Conservation (phyloP, 768 basidiomycete genomes). For the Hysterangium stoloniferum region DNA sequence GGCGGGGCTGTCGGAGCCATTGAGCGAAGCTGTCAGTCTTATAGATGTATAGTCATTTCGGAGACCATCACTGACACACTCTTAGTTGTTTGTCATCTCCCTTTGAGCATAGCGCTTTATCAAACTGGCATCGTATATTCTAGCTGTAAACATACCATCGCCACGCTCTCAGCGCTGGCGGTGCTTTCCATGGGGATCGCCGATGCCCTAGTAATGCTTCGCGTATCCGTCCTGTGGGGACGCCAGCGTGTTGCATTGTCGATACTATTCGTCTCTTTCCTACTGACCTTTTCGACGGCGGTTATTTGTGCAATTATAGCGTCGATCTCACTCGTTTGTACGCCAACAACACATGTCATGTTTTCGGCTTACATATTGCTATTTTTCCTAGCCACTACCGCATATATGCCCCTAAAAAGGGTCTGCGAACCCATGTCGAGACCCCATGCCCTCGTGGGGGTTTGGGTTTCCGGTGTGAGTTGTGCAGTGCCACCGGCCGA, state of each 20-base stretch:
- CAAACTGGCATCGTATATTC: too few relatives aligned
- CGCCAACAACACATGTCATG: background rate
- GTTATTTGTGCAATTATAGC: background rate
- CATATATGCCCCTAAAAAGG: background rate
- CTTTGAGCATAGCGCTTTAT: too few relatives aligned
- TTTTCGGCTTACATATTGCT: background rate
- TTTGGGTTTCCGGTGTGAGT: constrained; percentile 9
- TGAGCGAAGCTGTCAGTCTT: background rate
- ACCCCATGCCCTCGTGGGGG: background rate
- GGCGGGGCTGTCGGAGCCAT: background rate
- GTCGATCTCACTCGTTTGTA: background rate
- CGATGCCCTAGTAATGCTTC: constrained; percentile 8
- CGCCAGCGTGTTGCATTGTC: constrained; percentile 5
- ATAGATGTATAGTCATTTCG: background rate
- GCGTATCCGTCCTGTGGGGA: constrained; percentile 10
- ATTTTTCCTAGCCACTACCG: background rate
- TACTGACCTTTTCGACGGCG: background rate
- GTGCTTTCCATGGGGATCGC: constrained; percentile 5
- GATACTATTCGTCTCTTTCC: background rate
- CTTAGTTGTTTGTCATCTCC: background rate
- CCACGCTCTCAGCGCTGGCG: background rate
- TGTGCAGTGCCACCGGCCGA: background rate
- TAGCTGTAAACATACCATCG: constrained; percentile 8
- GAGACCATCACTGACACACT: background rate
- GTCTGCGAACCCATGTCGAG: background rate